Percentiles rank a stretch among this genome's conserved stretches.
Conservation (phyloP, 73 alveolate species). For the Tetrahymena borealis region DNA sequence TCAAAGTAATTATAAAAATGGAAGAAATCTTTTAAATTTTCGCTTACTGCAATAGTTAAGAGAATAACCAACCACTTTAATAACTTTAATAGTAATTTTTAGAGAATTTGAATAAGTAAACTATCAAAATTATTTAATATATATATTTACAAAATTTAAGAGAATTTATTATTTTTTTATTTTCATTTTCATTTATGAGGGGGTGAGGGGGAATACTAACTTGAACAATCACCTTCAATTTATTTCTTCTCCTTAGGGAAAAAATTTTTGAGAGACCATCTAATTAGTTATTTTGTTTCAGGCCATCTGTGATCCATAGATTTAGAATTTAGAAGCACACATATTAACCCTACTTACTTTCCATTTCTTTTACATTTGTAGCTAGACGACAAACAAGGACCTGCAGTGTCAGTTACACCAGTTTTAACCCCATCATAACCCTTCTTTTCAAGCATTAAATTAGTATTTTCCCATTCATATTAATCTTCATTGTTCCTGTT, state of each 20-base stretch:
- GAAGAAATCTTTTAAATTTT: too few relatives aligned
- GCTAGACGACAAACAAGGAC: slow-evolving; percentile 66
- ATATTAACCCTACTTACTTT: neutral
- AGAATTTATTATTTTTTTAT: too few relatives aligned
- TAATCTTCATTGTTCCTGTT: slow-evolving; percentile 19
- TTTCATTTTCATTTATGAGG: neutral
- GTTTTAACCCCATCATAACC: slow-evolving; percentile 86
- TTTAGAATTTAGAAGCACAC: neutral
- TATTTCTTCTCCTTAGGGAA: neutral
- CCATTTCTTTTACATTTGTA: slow-evolving; percentile 8
- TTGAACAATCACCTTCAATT: neutral
- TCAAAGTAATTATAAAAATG: too few relatives aligned
- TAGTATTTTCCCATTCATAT: slow-evolving; percentile 73
- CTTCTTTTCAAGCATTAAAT: slow-evolving; percentile 61
- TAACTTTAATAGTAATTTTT: too few relatives aligned
- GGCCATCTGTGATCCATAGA: neutral
- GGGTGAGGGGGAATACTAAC: neutral
- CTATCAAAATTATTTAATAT: too few relatives aligned
- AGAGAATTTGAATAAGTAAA: too few relatives aligned
- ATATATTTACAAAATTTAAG: too few relatives aligned
- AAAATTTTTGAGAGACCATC: neutral
- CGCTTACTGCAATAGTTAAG: too few relatives aligned
- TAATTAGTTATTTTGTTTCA: neutral
- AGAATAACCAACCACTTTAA: too few relatives aligned
- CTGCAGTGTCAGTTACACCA: slow-evolving; percentile 89